Base-by-base conservation (phyloP, 768 basidiomycete species). In the Leccinum sublutescens region DNA sequence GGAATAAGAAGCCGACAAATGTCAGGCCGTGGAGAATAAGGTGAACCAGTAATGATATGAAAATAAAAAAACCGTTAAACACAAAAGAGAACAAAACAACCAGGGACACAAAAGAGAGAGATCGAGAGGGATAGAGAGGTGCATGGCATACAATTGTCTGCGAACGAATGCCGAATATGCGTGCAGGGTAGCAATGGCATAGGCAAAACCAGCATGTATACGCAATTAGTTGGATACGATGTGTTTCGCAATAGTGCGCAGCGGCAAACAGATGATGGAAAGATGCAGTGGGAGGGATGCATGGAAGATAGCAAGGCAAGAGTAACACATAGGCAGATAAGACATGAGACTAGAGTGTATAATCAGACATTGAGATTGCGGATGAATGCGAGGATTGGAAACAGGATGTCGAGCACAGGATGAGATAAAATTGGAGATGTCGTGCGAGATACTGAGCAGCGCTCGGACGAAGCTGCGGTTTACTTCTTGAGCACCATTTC, bases 291-390 rank as follows among this genome's bases (percentile, higher is more conserved):
- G 61, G 66, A 59, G 60, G 68, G 36, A 71, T 68, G 74, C 74
- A 76, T 74, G 64, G 62, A 61, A 64, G 71, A 77, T 66, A 78
- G 75, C 78, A 66, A 62, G 71, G 62, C 62, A 72, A 68, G 62
- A 70, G 74, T 64, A 71, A 71, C 69, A 74, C 70, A 74, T 74
- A 64, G 67, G 67, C 58, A 67, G 62, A 65, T 64, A 64, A 62
- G 70, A 75, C 73, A 74, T 73, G 73, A 64, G 62, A 62, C 69
- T 70, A 73, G 68, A 69, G 53, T 74, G 72, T 68, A 58, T 75
- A 75, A 70, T 73, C 73, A 75, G 73, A 73, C 73, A 73, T 66
- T 73, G 72, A 72, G 68, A 75, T 73, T 74, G 72, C 58, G 60
- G 63, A 62, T 68, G 50, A 64, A 75, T 73, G 71, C 69, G 60